Evolutionary conservation across 108 stramenopile species (phyloP).

Genomic region (Cyclotella atomus): DNA sequence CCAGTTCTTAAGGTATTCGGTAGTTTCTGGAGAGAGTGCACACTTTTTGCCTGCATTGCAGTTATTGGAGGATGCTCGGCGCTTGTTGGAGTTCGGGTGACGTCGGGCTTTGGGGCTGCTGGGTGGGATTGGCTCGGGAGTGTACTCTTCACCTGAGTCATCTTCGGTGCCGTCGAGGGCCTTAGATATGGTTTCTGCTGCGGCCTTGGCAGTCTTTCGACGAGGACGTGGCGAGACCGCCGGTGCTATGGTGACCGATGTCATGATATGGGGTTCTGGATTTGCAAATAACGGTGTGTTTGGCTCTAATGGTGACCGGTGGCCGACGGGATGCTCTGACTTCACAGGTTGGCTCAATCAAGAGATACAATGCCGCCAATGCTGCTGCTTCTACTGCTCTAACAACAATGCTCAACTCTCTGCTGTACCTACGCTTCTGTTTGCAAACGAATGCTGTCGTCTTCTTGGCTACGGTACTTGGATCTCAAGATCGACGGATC

Average conservation of each 20-base stretch:
- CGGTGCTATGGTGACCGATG: background rate
- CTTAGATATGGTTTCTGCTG: conserved; percentile 14
- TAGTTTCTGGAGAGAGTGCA: conserved; percentile 37
- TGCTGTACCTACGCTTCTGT: no score
- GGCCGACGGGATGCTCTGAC: no score
- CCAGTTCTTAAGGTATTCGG: conserved; percentile 59
- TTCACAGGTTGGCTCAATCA: background rate
- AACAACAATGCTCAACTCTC: no score
- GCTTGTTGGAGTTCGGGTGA: no score
- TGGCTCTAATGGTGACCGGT: background rate
- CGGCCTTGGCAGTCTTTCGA: conserved; percentile 43
- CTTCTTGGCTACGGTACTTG: no score
- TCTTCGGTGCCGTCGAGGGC: background rate
- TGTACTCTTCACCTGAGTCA: conserved; percentile 8
- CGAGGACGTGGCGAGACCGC: conserved; percentile 7
- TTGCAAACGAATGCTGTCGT: no score
- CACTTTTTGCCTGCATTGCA: conserved; percentile 32
- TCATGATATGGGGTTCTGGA: background rate
- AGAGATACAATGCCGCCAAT: no score
- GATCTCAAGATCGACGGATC: no score
- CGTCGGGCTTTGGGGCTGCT: background rate
- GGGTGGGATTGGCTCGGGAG: background rate
- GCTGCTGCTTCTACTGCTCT: no score
- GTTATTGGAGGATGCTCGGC: background rate
- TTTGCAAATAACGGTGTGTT: background rate